These are phyloP conservation scores for Phanerochaete carnosa DNA, from an alignment of 768 basidiomycete species.

Conservation along the genomic window DNA sequence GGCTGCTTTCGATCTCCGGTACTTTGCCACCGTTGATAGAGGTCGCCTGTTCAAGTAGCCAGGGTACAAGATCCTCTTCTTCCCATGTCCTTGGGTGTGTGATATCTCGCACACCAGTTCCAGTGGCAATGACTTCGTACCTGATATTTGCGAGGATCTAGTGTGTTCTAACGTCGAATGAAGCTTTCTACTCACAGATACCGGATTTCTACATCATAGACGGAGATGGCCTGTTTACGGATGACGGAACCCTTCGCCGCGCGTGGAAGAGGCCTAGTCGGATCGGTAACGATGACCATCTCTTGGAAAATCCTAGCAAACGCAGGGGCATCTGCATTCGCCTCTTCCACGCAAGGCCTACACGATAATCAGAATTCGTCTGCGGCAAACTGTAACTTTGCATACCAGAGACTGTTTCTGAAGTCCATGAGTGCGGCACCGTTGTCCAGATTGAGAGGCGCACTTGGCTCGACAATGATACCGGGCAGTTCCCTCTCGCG, in stretches of 20 bases:
- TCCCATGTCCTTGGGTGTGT: slow-evolving; percentile 4
- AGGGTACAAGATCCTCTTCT: not conserved
- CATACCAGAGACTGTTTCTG: slow-evolving; percentile 12
- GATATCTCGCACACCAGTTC: not conserved
- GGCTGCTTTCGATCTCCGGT: not conserved
- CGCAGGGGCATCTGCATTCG: slow-evolving; percentile 22
- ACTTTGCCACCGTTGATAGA: slow-evolving; percentile 1
- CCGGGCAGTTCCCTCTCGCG: slow-evolving; percentile 34
- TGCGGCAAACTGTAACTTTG: not conserved
- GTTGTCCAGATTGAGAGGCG: slow-evolving; percentile 21
- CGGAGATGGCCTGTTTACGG: slow-evolving; percentile 3
- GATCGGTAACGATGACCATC: slow-evolving; percentile 15
- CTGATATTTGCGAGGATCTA: not conserved
- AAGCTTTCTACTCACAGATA: slow-evolving; percentile 2
- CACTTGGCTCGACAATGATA: slow-evolving; percentile 33
- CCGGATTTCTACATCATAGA: slow-evolving; percentile 13
- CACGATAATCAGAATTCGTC: not conserved
- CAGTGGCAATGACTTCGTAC: slow-evolving; percentile 8
- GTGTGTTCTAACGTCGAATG: too few species aligned
- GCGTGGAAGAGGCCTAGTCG: slow-evolving; percentile 8
- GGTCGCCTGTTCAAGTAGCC: slow-evolving; percentile 11
- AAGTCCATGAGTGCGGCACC: not conserved
- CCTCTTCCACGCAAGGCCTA: slow-evolving; percentile 24
- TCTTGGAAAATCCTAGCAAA: slow-evolving; percentile 31
- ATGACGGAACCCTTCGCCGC: slow-evolving; percentile 11